These are phyloP conservation scores for Scheffersomyces coipomensis DNA, from an alignment of 805 yeast genomes.

Conservation along the genomic window DNA sequence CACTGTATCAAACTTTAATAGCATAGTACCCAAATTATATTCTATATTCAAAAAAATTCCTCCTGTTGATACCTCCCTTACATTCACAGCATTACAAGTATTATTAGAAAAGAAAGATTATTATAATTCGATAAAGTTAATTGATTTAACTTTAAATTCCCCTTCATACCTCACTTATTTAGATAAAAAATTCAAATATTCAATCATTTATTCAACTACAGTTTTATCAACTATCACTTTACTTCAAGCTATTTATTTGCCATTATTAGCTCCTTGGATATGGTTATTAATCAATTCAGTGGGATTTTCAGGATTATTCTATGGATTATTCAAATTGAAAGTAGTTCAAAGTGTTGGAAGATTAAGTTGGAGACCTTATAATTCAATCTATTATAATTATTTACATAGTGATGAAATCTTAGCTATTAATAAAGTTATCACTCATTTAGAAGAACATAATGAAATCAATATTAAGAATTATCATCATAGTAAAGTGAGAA, in stretches of 20 bases:
- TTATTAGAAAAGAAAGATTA: constrained; percentile 27
- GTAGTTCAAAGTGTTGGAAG: constrained; percentile 19
- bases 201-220: neutral
- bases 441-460: constrained; percentile 41
- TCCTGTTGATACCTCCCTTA: constrained; percentile 4
- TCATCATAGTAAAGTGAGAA: constrained; percentile 30
- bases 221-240: constrained; percentile 11
- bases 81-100: constrained; percentile 13
- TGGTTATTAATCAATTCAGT: constrained; percentile 10
- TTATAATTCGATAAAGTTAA: constrained; percentile 20
- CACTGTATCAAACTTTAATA: constrained; percentile 6
- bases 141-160: constrained; percentile 23
- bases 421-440: constrained; percentile 30
- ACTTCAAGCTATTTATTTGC: constrained; percentile 16
- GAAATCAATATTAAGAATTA: constrained; percentile 40
- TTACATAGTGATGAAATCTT: constrained; percentile 30
- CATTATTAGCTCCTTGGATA: constrained; percentile 9
- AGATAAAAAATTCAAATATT: neutral
- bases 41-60: neutral
- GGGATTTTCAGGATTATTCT: constrained; percentile 1
- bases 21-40: neutral
- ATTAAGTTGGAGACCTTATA: constrained; percentile 38
- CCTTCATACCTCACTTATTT: constrained; percentile 8
- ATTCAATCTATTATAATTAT: constrained; percentile 20
- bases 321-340: constrained; percentile 4